Evolutionary conservation across 495 filamentous ascomycete species (phyloP), one percentile per base, ranked within the genome.

Genomic region (Astrothelium subdiscretum): DNA sequence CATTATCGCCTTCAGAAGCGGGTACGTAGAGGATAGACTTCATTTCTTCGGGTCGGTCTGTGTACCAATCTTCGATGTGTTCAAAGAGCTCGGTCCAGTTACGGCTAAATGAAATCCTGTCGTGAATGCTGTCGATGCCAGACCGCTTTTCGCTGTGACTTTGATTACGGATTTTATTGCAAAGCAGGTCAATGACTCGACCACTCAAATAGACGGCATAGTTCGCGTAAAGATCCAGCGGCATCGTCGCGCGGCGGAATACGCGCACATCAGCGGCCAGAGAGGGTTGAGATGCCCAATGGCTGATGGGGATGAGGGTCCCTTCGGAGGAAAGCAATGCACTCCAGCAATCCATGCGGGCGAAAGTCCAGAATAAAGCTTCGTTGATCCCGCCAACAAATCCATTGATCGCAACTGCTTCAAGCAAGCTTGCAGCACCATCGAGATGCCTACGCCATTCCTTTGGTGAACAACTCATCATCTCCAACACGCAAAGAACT

Each of bases 341-440:
- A 35, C 62, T 61, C 43, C 62, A 64, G 32, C 57, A 32, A 54
- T 67, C 65, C 65, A 67, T 67, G 32, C 65, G 62, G 2, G 62
- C 65, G 58, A 67, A 67, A 54, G 32, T n/a, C 65, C 65, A 67
- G 62, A 67, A 67, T 1, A 67, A 51, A 3, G 65, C 65, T 62
- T 61, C 48, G 5, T 67, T 62, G 38, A 67, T 58, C 1, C 62
- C 62, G 29, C 62, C 62, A 31, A 51, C 29, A 1, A 59, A 58
- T 40, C 65, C 65, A 29, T 66, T 57, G 26, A 67, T 65, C 12
- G 51, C 59, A 22, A 67, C 43, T 3, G 65, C 62, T 52, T 62
- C 57, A n/a, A 67, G 61, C 18, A 67, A 59, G 5, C 62, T 62
- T 3, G 65, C 65, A 27, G 61, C 65, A 35, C 66, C 66, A 40